These are phyloP conservation scores for Microstegium vimineum DNA, from an alignment of 176 grass and related monocot genomes.

Conservation along the genomic window DNA sequence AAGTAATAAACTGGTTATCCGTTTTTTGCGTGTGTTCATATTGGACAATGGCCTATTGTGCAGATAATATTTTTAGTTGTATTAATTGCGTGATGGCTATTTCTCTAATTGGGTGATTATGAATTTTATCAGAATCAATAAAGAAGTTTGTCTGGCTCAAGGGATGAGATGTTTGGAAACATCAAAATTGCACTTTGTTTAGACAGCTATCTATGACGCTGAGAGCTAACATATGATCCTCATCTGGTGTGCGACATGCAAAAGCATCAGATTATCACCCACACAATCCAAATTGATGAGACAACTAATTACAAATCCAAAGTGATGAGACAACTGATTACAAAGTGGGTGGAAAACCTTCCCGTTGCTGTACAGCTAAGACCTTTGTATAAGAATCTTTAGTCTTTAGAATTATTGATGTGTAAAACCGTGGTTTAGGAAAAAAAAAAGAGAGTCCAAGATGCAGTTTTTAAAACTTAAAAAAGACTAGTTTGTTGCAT, in stretches of 20 bases:
- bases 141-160: background rate
- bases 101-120: background rate
- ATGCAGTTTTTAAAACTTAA: too few relatives aligned
- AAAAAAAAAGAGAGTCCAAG: too few relatives aligned
- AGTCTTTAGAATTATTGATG: too few relatives aligned
- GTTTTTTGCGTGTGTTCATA: background rate
- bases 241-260: background rate
- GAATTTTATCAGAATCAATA: background rate
- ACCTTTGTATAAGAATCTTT: too few relatives aligned
- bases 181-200: background rate
- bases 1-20: background rate
- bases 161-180: background rate
- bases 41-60: background rate
- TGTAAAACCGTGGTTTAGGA: too few relatives aligned
- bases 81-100: background rate
- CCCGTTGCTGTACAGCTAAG: too few relatives aligned
- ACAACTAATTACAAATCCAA: too few relatives aligned
- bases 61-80: background rate
- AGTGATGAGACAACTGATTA: too few relatives aligned
- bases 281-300: background rate
- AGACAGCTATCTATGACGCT: background rate
- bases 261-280: background rate
- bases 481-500: too few relatives aligned
- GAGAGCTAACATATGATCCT: too few relatives aligned
- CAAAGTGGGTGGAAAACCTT: too few relatives aligned